Evolutionary conservation across 2,329 filamentous ascomycete genomes (phyloP), one percentile per base, ranked within the genome.

Genomic region (Cercospora zeae-maydis): DNA sequence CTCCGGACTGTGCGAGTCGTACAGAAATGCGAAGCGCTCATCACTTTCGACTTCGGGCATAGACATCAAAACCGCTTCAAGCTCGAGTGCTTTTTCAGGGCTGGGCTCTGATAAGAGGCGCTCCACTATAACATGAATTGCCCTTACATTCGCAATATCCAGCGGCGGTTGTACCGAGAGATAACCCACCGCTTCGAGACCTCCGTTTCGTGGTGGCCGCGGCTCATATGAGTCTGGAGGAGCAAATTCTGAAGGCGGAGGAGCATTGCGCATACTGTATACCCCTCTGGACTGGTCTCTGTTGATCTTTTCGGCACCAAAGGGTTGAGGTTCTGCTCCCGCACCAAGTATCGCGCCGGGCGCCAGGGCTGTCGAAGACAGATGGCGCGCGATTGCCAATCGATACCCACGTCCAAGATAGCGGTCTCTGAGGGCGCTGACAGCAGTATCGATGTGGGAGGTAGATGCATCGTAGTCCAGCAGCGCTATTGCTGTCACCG

Each of bases 11-110:
- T 88, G 84, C 19, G 92, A 84, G 75, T 98, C 89, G 88, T 91
- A 99, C 4, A 99, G 81, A 90, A 93, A 99, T 0, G 92, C 90
- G 87, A 93, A 98, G 68, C 89, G 92, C 75, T 96, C 91, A 63
- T 96, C 91, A 42, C 83, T 84, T 74, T 96, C 91, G 1, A 98
- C 89, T 59, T 92, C 87, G 0, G 90, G 86, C 16, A 91, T 83
- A 55, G 88, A 89, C 95, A 98, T 98, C 6, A 99, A 83, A 1
- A 96, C 81, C 4, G 93, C 92, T 76, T 99, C 95, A 64, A 96
- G 96, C 72, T 95, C 91, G 0, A 91, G 86, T 0, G 93, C 92
- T 37, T 72, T 63, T 49, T 66, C 49, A 5, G 70, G 62, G 64
- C 72, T 64, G 6, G 67, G 63, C 69, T 95, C 86, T 21, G 87